Conservation (phyloP, 2,329 filamentous ascomycete genomes). For the Alternaria arbusti region DNA sequence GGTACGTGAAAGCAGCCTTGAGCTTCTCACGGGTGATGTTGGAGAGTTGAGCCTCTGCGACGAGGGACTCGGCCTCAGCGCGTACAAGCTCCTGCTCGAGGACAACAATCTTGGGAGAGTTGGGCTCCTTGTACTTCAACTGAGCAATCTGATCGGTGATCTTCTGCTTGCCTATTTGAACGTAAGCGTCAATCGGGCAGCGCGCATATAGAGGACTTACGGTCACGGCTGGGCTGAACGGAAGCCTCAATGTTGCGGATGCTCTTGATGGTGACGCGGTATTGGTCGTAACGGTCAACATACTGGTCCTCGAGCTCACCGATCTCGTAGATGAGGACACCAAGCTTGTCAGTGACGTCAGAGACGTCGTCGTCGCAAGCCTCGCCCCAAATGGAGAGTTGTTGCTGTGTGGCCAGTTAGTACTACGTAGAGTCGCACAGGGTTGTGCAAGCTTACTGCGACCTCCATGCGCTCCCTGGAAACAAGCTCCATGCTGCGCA, state of each 20-base stretch:
- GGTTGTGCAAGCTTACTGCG: conserved; percentile 70
- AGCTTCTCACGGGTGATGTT: conserved; percentile 99
- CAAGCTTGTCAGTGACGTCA: conserved; percentile 98
- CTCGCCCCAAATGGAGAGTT: conserved; percentile 98
- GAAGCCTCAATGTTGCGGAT: conserved; percentile 99
- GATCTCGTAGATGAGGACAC: conserved; percentile 97
- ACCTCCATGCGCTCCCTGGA: conserved; percentile 98
- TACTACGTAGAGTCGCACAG: conserved; percentile 4
- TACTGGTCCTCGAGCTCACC: conserved; percentile 98
- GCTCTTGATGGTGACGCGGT: conserved; percentile 98
- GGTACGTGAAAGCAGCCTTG: conserved; percentile 97
- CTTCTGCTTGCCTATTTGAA: conserved; percentile 84
- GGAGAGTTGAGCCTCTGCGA: conserved; percentile 95
- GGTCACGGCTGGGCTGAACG: conserved; percentile 95
- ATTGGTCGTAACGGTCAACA: conserved; percentile 98
- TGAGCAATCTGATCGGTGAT: conserved; percentile 99
- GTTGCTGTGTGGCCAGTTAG: conserved; percentile 69
- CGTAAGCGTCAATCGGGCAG: conserved; percentile 4
- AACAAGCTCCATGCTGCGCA: conserved; percentile 96
- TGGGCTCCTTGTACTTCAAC: conserved; percentile 99
- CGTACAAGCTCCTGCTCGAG: conserved; percentile 98
- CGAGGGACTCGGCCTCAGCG: conserved; percentile 97
- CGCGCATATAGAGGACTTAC: conserved; percentile 61
- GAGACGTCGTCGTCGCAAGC: conserved; percentile 95
- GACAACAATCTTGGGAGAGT: conserved; percentile 95